Evolutionary conservation across 1,139 yeast species (phyloP).

Genomic region (Maudiozyma humilis): DNA sequence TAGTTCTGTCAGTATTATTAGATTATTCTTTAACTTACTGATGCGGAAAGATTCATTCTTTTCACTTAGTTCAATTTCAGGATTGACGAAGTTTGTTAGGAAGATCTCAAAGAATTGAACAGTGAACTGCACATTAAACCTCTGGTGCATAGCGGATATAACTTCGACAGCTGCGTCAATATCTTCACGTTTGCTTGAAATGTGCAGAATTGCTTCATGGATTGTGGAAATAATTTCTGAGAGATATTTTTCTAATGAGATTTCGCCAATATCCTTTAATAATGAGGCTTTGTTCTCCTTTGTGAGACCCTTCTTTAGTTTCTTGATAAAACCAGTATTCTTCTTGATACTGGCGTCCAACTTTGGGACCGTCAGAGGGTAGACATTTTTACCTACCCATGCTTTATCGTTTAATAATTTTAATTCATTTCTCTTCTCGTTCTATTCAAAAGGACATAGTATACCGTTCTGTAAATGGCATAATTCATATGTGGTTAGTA

Average conservation of each 20-base stretch:
- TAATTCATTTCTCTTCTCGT: conserved; percentile 35
- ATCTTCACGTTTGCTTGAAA: conserved; percentile 48
- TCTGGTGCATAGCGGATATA: conserved; percentile 66
- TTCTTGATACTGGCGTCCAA: conserved; percentile 76
- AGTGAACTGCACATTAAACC: conserved; percentile 53
- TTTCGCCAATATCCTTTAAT: conserved; percentile 51
- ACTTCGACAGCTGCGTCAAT: conserved; percentile 58
- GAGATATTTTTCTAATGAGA: conserved; percentile 68
- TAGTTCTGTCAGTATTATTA: conserved; percentile 55
- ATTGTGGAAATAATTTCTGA: conserved; percentile 61
- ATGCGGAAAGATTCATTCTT: conserved; percentile 41
- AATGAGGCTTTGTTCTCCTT: conserved; percentile 41
- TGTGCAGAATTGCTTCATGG: conserved; percentile 53
- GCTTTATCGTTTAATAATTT: conserved; percentile 40
- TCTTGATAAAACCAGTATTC: conserved; percentile 74
- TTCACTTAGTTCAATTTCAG: conserved; percentile 33
- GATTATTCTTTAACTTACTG: conserved; percentile 41
- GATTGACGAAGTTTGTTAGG: conserved; percentile 39
- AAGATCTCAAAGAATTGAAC: conserved; percentile 44
- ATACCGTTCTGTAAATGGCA: neutral
- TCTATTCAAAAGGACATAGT: conserved; percentile 11
- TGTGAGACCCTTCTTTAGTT: conserved; percentile 50
- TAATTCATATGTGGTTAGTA: neutral
- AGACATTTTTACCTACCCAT: conserved; percentile 43
- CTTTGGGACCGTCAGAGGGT: conserved; percentile 30